phyloP scores from a whole-genome alignment of 106 monocot genomes.

The Apostasia shenzhenica region DNA sequence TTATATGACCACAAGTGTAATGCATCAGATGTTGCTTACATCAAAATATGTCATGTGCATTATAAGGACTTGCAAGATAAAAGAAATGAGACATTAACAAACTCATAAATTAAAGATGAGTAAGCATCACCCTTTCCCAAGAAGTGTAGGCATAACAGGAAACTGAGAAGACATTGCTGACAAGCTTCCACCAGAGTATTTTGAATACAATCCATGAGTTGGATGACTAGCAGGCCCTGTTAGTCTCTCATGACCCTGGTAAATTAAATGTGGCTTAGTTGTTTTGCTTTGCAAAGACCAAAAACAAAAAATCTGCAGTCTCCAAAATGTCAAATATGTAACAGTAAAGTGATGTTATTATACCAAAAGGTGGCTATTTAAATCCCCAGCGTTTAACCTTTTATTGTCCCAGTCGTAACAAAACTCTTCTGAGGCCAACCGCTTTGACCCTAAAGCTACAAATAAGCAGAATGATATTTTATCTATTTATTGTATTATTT shows the following conservation, averaged over 20 bases:
- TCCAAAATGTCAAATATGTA: not conserved
- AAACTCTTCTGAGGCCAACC: conserved; percentile 69
- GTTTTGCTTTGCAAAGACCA: conserved; percentile 9
- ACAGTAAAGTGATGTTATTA: not conserved
- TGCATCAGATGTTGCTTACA: not conserved
- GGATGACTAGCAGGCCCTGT: conserved; percentile 29
- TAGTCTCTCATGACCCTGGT: conserved; percentile 27
- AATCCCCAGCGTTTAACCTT: conserved; percentile 54
- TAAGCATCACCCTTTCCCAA: conserved; percentile 58
- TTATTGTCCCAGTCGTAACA: conserved; percentile 57
- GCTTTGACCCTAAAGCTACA: conserved; percentile 53
- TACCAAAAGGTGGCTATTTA: conserved; percentile 39
- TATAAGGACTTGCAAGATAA: not conserved
- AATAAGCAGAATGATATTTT: not conserved
- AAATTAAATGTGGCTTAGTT: conserved; percentile 14
- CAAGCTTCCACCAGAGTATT: conserved; percentile 19
- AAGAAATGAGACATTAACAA: not conserved
- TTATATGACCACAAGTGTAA: not conserved
- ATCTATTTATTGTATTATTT: too few relatives aligned
- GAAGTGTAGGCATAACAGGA: conserved; percentile 24
- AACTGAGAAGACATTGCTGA: conserved; percentile 19
- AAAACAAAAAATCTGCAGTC: not conserved
- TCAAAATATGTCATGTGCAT: not conserved
- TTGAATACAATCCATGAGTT: conserved; percentile 30
- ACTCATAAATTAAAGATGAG: not conserved